A percentile compares a stretch with the other conserved stretches of the same genome.
Evolutionary conservation across 148 eudicot genomes (phyloP).

Genomic region (Nepenthes gracilis): DNA sequence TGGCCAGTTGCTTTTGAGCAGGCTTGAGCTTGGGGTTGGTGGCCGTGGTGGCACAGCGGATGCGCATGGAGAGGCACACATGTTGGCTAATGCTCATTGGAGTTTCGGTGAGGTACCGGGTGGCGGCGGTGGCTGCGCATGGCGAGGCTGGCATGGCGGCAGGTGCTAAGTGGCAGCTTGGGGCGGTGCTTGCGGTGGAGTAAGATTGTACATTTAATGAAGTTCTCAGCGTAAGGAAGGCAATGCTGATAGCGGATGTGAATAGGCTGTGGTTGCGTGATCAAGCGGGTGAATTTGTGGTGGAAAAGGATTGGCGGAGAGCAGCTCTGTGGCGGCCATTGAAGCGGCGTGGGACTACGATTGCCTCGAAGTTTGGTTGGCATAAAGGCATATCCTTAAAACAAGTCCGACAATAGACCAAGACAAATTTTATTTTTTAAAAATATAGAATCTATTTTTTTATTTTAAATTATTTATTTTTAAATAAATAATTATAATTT

Average conservation of each 20-base stretch:
- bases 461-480: too few species aligned
- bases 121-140: conserved; percentile 10
- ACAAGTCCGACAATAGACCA: too few species aligned
- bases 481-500: too few species aligned
- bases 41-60: conserved; percentile 27
- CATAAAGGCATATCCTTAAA: too few species aligned
- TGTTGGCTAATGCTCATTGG: conserved; percentile 1
- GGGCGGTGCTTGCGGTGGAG: conserved; percentile 31
- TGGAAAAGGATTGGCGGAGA: not conserved
- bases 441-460: too few species aligned
- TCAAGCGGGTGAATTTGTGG: not conserved
- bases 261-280: not conserved
- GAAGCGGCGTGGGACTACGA: conserved; percentile 26
- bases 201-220: conserved; percentile 38
- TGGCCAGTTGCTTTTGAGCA: conserved; percentile 1
- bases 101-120: not conserved
- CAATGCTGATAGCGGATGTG: not conserved
- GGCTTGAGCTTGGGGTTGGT: conserved; percentile 16
- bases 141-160: conserved; percentile 5
- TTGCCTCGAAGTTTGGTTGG: not conserved
- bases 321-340: conserved; percentile 13
- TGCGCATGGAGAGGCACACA: conserved; percentile 4
- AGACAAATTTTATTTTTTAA: too few species aligned
- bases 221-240: not conserved
- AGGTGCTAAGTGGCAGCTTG: conserved; percentile 6